Evolutionary conservation across 1,284 basidiomycete genomes (phyloP), one percentile per base, ranked within the genome.

Genomic region (Spongiforma sp.): DNA sequence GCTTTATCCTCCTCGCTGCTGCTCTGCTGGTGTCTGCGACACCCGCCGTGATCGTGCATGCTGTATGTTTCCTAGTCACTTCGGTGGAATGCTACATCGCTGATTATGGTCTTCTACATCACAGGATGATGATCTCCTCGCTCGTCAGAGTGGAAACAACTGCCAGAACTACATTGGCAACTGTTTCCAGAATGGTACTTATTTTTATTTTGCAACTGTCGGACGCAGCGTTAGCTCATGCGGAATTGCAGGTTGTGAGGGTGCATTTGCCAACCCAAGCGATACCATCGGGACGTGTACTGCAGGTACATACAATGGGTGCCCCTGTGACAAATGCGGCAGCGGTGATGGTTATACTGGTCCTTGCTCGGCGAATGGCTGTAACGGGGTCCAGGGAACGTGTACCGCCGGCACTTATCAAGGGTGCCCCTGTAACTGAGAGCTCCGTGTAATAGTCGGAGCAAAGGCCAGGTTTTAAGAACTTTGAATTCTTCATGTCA

Each of bases 161-260:
- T 68, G 63, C 32, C 12, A 36, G 11, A 11, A 53, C 28, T 21
- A 26, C n/a, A 34, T 66, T 24, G 53, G 56, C 17, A 50, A 58
- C 57, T 66, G 64, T 36, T 59, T 33, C 53, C n/a, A 32, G 39
- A 60, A 63, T 8, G 39, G 64, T 67, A 7, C 26, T 39, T 39
- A 28, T 6, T 3, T 17, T 17, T 9, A 12, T 36, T 17, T 4
- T 55, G 26, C 5, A 8, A 2, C 19, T 15, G 11, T 3, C 43
- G 9, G 21, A 11, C 9, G 24, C n/a, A 30, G 9, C 32, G 17
- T 19, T 55, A n/a, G 46, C n/a, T n/a, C 34, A 14, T 14, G 7
- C 30, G 26, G 17, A 48, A 67, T 24, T 28, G 26, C 34, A 66
- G 63, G 30, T 15, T 67, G 63, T 8, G 24, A 0, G 3, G 54